Evolutionary conservation across 768 basidiomycete species (phyloP).

Genomic region (Chalciporus piperatus): DNA sequence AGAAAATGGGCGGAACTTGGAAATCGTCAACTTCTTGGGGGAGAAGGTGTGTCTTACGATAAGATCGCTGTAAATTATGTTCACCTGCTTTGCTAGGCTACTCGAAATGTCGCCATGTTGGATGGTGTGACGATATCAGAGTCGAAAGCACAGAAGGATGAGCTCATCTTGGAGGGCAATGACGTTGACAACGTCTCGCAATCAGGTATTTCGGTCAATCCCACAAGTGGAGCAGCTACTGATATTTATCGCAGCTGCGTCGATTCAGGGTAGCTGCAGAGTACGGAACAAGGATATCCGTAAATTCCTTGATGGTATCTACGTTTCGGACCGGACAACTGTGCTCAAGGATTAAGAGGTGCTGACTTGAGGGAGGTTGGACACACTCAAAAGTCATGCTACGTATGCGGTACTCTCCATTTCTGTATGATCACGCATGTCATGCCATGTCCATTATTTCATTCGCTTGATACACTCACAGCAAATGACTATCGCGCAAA

Average conservation of each 20-base stretch:
- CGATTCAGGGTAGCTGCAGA: constrained; percentile 93
- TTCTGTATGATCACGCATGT: constrained; percentile 28
- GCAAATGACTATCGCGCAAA: not conserved
- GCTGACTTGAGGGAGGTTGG: constrained; percentile 9
- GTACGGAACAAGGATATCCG: constrained; percentile 99
- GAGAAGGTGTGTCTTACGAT: constrained; percentile 66
- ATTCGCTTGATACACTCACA: not conserved
- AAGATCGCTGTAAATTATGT: not conserved
- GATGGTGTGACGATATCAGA: constrained; percentile 80
- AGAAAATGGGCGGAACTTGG: constrained; percentile 64
- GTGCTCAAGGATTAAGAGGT: constrained; percentile 41
- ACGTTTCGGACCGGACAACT: constrained; percentile 81
- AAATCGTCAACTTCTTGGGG: constrained; percentile 94
- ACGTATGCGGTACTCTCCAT: constrained; percentile 20
- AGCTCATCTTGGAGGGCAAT: constrained; percentile 90
- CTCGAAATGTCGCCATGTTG: constrained; percentile 91
- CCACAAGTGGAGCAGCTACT: not conserved
- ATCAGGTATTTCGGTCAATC: constrained; percentile 56
- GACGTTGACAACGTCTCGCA: constrained; percentile 98
- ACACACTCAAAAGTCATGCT: constrained; percentile 16
- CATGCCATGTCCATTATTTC: constrained; percentile 14
- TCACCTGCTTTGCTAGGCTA: constrained; percentile 50
- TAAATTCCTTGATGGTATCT: constrained; percentile 95
- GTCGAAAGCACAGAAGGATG: constrained; percentile 92
- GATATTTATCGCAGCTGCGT: constrained; percentile 60